Evolutionary conservation across 2,329 filamentous ascomycete genomes (phyloP).

Genomic region (Moelleriella libera): DNA sequence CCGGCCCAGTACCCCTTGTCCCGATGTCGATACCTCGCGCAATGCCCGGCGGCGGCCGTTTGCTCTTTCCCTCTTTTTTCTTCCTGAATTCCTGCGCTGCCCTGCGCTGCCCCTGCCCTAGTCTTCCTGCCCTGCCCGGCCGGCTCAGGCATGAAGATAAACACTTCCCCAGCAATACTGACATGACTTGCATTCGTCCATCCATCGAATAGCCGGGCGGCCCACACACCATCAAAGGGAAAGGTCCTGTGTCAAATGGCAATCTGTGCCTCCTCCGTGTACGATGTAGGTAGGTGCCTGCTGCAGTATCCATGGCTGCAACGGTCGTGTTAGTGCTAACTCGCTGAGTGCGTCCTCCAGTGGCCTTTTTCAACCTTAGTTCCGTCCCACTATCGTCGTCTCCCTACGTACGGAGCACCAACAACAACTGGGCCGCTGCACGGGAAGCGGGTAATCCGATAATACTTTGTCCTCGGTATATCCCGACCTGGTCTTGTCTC

Average conservation of each 20-base stretch:
- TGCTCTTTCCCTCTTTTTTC: not conserved
- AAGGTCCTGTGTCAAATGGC: not conserved
- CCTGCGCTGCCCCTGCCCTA: not conserved
- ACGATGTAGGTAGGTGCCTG: not conserved
- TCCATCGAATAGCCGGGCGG: not conserved
- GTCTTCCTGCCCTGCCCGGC: not conserved
- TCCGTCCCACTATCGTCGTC: not conserved
- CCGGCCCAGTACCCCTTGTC: not conserved
- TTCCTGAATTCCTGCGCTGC: not conserved
- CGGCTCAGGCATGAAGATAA: not conserved
- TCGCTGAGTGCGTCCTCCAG: not conserved
- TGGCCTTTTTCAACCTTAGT: not conserved
- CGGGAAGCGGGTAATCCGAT: not conserved
- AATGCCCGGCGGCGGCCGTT: not conserved
- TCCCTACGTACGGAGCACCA: not conserved
- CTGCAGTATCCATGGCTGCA: not conserved
- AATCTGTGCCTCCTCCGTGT: not conserved
- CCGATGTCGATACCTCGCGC: not conserved
- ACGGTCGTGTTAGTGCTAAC: not conserved
- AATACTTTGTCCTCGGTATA: constrained; percentile 3
- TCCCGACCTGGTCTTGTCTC: constrained; percentile 2
- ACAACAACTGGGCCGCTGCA: not conserved
- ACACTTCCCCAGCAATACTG: not conserved
- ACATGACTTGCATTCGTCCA: not conserved
- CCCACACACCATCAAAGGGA: not conserved